These are phyloP conservation scores for Polyplosphaeria fusca DNA, from an alignment of 495 filamentous ascomycete species.

Conservation along the genomic window DNA sequence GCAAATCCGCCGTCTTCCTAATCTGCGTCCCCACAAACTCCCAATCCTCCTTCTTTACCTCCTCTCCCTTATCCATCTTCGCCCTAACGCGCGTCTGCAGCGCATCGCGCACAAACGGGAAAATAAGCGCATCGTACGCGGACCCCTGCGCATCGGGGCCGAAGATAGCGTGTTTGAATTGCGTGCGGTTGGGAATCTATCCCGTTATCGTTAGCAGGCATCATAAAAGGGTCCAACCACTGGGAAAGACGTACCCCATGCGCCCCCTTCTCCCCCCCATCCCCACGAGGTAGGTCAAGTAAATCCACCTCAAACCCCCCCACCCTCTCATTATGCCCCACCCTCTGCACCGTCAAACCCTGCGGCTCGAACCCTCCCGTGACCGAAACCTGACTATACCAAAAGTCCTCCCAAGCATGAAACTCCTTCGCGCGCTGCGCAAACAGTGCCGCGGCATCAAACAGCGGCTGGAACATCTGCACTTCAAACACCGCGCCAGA, in stretches of 20 bases:
- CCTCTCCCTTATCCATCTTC: not conserved
- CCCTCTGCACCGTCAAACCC: constrained; percentile 58
- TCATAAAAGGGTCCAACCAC: too few relatives aligned
- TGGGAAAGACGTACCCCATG: constrained; percentile 56
- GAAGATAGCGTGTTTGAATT: constrained; percentile 92
- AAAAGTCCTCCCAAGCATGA: constrained; percentile 65
- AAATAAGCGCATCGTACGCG: constrained; percentile 69
- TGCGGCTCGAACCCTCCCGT: constrained; percentile 68
- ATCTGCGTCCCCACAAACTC: constrained; percentile 64
- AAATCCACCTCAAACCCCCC: constrained; percentile 77
- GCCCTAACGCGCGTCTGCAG: too few relatives aligned
- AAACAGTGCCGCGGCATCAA: constrained; percentile 59
- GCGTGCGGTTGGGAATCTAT: constrained; percentile 82
- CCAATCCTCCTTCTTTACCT: constrained; percentile 67
- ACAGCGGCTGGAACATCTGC: constrained; percentile 51
- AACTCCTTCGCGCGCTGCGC: constrained; percentile 60
- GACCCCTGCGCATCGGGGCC: constrained; percentile 73
- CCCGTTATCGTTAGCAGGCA: too few relatives aligned
- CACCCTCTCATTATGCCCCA: constrained; percentile 58
- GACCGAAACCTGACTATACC: constrained; percentile 66
- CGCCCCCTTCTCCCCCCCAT: constrained; percentile 47
- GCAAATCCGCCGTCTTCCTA: constrained; percentile 64
- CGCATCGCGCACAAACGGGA: constrained; percentile 82
- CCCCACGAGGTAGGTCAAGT: constrained; percentile 62
- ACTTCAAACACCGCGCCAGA: constrained; percentile 49